A percentile compares a stretch with the other conserved stretches of the same genome.
phyloP scores from a whole-genome alignment of 257 asterid species.

The Capsicum pubescens region DNA sequence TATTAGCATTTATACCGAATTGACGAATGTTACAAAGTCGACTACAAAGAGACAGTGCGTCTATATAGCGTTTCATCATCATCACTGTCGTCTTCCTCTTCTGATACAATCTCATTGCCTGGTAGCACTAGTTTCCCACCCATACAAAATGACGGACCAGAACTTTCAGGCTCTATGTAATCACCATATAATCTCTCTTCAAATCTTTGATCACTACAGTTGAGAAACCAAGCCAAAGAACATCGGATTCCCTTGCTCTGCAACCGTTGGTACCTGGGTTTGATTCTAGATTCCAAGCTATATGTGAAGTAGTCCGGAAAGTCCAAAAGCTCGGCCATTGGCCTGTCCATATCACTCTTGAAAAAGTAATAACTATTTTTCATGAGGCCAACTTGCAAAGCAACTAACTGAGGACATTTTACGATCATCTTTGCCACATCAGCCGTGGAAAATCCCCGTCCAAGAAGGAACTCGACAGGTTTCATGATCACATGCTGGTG shows the following conservation, averaged over 20 bases:
- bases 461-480: constrained; percentile 74
- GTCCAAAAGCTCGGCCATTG: constrained; percentile 71
- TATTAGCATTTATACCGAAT: constrained; percentile 16
- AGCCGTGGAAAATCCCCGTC: constrained; percentile 55
- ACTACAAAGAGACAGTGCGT: constrained; percentile 82
- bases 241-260: constrained; percentile 78
- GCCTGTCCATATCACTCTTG: constrained; percentile 85
- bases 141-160: constrained; percentile 77
- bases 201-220: constrained; percentile 90
- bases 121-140: constrained; percentile 89
- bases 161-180: constrained; percentile 77
- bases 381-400: constrained; percentile 81
- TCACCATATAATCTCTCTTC: constrained; percentile 85
- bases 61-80: constrained; percentile 74
- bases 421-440: constrained; percentile 82
- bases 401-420: constrained; percentile 84
- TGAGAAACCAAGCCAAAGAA: constrained; percentile 89
- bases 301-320: constrained; percentile 91
- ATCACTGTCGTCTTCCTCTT: constrained; percentile 90
- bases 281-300: constrained; percentile 86
- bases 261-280: constrained; percentile 77
- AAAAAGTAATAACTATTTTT: constrained; percentile 80
- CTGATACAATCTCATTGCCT: constrained; percentile 62
- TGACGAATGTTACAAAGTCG: neutral
- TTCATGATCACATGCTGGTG: constrained; percentile 84